Conservation (phyloP, 495 filamentous ascomycete genomes). For the Immersiella caudata region DNA sequence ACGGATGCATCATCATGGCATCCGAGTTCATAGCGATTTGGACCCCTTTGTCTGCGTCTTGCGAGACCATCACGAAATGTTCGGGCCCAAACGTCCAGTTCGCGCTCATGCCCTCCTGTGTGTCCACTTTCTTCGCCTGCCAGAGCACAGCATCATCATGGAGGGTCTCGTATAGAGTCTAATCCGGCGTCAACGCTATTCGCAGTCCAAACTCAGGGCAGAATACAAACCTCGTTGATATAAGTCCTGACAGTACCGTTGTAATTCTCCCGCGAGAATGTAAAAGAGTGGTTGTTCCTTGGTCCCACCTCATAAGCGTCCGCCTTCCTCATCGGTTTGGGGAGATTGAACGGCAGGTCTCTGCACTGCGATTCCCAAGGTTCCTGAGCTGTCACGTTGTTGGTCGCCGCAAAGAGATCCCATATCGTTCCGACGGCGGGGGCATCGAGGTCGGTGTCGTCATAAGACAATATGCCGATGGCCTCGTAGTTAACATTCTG, state of each 20-base stretch:
- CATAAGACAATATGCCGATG: neutral
- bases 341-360: conserved; percentile 11
- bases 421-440: neutral
- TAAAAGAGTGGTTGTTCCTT: conserved; percentile 8
- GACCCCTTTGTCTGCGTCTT: conserved; percentile 3
- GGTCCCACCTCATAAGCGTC: conserved; percentile 9
- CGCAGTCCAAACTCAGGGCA: neutral
- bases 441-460: neutral
- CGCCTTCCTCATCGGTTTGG: conserved; percentile 3
- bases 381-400: neutral
- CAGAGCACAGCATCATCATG: conserved; percentile 6
- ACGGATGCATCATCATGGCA: conserved; percentile 21
- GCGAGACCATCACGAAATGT: conserved; percentile 14
- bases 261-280: conserved; percentile 1
- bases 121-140: conserved; percentile 1
- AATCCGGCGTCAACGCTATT: neutral
- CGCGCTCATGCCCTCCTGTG: neutral
- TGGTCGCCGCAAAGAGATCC: neutral
- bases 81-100: conserved; percentile 4
- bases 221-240: conserved; percentile 7
- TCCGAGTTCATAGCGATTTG: conserved; percentile 16
- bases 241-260: neutral
- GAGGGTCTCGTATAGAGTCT: conserved; percentile 4
- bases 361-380: neutral
- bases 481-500: neutral